These are phyloP conservation scores for Sechiopsis laciniata DNA, from an alignment of 306 rosid species.

Conservation along the genomic window DNA sequence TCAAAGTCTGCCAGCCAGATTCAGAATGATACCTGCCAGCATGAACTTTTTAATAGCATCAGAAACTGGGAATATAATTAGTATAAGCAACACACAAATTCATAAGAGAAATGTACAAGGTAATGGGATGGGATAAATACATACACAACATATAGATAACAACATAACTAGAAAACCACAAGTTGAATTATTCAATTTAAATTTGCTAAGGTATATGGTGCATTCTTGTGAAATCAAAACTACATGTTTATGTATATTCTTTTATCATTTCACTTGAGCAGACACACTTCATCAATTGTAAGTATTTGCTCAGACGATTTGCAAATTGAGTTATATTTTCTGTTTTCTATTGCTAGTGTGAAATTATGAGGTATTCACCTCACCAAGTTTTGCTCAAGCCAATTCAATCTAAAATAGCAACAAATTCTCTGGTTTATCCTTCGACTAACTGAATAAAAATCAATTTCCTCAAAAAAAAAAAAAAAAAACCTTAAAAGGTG, in stretches of 20 bases:
- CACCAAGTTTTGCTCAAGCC: neutral
- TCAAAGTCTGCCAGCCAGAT: slow-evolving; percentile 89
- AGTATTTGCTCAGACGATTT: neutral
- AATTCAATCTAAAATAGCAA: neutral
- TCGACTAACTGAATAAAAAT: neutral
- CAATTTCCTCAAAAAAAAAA: too few species aligned
- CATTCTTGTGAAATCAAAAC: neutral
- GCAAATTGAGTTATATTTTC: neutral
- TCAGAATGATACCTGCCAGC: slow-evolving; percentile 95
- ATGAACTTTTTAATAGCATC: neutral
- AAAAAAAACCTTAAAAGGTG: too few species aligned
- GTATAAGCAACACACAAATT: neutral
- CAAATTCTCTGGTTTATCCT: neutral
- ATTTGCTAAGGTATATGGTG: neutral
- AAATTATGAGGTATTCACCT: neutral
- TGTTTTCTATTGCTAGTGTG: neutral
- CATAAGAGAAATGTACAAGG: neutral
- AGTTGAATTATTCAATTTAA: neutral
- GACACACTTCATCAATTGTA: neutral
- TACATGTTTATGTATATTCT: neutral
- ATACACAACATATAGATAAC: neutral
- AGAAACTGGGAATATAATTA: neutral
- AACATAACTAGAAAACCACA: neutral
- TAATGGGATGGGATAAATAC: neutral
- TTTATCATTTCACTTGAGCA: neutral